Evolutionary conservation across 2,329 filamentous ascomycete genomes (phyloP).

Genomic region (Thyridium curvatum): DNA sequence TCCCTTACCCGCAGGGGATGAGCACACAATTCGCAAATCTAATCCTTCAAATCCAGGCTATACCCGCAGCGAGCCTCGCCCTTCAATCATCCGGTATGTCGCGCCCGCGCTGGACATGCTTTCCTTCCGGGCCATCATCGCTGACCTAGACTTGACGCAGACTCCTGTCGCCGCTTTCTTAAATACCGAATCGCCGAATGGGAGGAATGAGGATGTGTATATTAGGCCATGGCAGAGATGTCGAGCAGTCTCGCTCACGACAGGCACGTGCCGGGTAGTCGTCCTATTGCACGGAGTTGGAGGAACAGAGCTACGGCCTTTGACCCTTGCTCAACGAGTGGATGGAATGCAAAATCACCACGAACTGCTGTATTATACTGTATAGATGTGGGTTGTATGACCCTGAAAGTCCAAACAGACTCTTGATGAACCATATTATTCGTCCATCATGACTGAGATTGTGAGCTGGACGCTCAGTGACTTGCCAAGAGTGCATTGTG

Average conservation of each 20-base stretch:
- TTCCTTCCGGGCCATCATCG: neutral
- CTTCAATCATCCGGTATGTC: constrained; percentile 56
- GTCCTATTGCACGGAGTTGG: no score
- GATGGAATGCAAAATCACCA: neutral
- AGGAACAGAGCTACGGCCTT: no score
- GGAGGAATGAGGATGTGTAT: constrained; percentile 8
- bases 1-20: neutral
- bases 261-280: no score
- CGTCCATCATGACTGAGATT: no score
- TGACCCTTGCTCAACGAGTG: no score
- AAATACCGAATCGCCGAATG: constrained; percentile 17
- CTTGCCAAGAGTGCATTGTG: no score
- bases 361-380: constrained; percentile 3
- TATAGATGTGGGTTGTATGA: neutral
- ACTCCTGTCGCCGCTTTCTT: constrained; percentile 60
- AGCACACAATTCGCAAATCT: constrained; percentile 13
- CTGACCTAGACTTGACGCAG: constrained; percentile 25
- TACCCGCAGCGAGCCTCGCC: constrained; percentile 87
- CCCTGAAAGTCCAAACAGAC: no score
- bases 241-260: no score
- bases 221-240: constrained; percentile 2
- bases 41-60: constrained; percentile 58
- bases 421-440: no score
- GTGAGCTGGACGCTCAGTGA: no score
- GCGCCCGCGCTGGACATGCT: neutral